phyloP scores from a whole-genome alignment of 306 rosid species.

The Nissolia schottii region DNA sequence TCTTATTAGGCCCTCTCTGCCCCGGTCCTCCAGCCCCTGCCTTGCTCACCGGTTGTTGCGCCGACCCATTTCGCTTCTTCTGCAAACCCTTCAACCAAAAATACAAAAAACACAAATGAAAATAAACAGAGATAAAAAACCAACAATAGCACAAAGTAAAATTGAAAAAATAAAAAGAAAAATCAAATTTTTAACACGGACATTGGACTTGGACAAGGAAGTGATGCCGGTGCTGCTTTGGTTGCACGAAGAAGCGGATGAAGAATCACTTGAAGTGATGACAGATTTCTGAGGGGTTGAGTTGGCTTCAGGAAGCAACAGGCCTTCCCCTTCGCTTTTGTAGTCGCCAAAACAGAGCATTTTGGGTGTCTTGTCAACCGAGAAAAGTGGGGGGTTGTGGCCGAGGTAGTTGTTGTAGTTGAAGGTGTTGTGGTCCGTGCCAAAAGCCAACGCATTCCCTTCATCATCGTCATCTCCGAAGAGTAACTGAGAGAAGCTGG shows the following conservation, averaged over 20 bases:
- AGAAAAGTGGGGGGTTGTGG: constrained; percentile 26
- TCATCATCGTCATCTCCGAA: constrained; percentile 47
- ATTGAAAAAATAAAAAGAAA: neutral
- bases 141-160: neutral
- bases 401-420: neutral
- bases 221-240: neutral
- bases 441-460: constrained; percentile 17
- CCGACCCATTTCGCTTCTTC: constrained; percentile 58
- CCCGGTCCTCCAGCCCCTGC: constrained; percentile 24
- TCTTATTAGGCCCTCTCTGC: constrained; percentile 56
- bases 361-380: constrained; percentile 45
- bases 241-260: constrained; percentile 59
- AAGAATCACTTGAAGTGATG: constrained; percentile 58
- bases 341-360: constrained; percentile 65
- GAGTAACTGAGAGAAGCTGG: constrained; percentile 75
- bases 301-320: constrained; percentile 18
- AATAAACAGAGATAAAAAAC: neutral
- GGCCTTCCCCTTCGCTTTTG: neutral
- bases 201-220: constrained; percentile 37
- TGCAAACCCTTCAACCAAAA: constrained; percentile 23
- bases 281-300: constrained; percentile 48
- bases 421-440: constrained; percentile 19
- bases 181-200: neutral
- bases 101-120: neutral
- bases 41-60: constrained; percentile 22